Evolutionary conservation across 2,329 filamentous ascomycete species (phyloP).

Genomic region (Stenocarpella maydis): DNA sequence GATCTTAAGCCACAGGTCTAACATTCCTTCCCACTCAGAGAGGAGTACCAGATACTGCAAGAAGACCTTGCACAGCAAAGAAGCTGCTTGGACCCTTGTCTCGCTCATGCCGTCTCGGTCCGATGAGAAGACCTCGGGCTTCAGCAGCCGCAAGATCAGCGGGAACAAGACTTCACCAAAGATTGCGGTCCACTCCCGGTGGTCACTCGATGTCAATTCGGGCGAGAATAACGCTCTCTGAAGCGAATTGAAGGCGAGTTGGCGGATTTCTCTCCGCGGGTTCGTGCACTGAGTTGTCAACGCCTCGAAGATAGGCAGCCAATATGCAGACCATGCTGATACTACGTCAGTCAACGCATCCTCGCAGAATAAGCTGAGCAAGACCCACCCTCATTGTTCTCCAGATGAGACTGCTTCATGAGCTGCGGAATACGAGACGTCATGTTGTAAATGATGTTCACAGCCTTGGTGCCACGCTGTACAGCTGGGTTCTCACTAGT

Average conservation of each 20-base stretch:
- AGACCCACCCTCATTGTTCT: conserved; percentile 77
- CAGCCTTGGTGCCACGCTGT: conserved; percentile 79
- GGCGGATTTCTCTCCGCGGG: conserved; percentile 89
- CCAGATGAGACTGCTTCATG: conserved; percentile 92
- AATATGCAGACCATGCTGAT: conserved; percentile 94
- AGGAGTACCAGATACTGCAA: conserved; percentile 89
- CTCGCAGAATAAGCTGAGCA: neutral
- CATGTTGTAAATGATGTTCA: conserved; percentile 83
- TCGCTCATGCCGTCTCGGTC: conserved; percentile 95
- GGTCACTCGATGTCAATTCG: conserved; percentile 81
- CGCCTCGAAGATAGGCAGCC: conserved; percentile 92
- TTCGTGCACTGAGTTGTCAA: conserved; percentile 92
- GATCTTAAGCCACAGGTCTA: conserved; percentile 91
- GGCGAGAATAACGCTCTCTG: conserved; percentile 87
- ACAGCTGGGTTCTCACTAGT: conserved; percentile 75
- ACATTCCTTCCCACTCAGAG: conserved; percentile 85
- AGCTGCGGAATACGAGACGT: conserved; percentile 83
- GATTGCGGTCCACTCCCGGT: conserved; percentile 93
- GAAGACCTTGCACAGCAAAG: conserved; percentile 93
- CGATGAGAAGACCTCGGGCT: conserved; percentile 92
- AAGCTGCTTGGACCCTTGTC: conserved; percentile 90
- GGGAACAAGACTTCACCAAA: conserved; percentile 95
- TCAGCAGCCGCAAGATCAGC: conserved; percentile 84
- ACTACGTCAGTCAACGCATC: conserved; percentile 39
- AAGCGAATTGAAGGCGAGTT: conserved; percentile 85